Evolutionary conservation across 805 yeast genomes (phyloP), one percentile per base, ranked within the genome.

Genomic region (Maudiozyma saulgeensis): DNA sequence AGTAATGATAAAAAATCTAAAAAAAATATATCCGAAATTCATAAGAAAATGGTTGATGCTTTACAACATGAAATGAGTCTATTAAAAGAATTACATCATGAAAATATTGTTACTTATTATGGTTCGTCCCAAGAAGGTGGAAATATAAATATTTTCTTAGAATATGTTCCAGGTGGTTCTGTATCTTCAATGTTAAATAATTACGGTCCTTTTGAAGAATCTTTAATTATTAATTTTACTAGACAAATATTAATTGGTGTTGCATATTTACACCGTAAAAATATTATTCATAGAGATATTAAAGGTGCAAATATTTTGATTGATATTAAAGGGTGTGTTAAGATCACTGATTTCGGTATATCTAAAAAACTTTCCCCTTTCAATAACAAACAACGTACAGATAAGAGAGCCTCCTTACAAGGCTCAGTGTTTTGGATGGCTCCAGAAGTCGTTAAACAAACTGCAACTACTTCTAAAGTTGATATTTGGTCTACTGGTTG

Each of bases 351-450:
- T 67, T 87, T 87, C 62, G 96, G 96, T 34, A 84, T 87, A 38
- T 84, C 93, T 19, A 79, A 79, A 52, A 81, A 80, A 51, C 68
- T 81, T 7, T 82, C 85, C 39, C 80, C 85, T 34, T 69, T 74
- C 44, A 75, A 74, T 58, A 59, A 61, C 15, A 72, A 67, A 67
- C 69, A 56, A 64, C 65, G 64, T 58, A 67, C 58, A 46, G 52
- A 51, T 37, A 49, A 52, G 15, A 77, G 97, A 42, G 90, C 87
- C 1, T 88, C 96, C 0, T 69, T 88, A 47, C 97, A 91, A 67
- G 99, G 99, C 0, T 87, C 96, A 0, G 89, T 91, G 0, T 93
- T 84, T 62, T 93, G 99, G 98, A 93, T 93, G 99, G 98, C 99
- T 0, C 99, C 99, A 0, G 99, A 93, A 64, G 98, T 93, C 8